Conservation (phyloP, 2,329 filamentous ascomycete genomes). For the Aspergillus costaricaensis region DNA sequence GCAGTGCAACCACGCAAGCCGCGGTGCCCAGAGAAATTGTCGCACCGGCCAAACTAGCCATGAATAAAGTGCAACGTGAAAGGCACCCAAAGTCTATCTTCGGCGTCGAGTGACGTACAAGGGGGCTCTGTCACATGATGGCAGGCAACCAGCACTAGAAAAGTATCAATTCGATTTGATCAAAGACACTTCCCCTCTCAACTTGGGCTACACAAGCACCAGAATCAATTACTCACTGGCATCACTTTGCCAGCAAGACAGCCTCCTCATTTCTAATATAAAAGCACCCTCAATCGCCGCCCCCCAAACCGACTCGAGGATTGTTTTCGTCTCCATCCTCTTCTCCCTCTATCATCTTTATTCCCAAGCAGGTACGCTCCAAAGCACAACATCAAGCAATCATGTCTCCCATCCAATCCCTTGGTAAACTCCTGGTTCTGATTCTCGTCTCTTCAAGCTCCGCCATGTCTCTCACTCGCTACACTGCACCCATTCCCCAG, state of each 20-base stretch:
- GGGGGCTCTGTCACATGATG: not conserved
- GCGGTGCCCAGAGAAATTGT: not conserved
- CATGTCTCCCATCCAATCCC: not conserved
- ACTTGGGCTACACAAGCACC: not conserved
- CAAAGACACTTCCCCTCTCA: not conserved
- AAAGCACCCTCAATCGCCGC: not conserved
- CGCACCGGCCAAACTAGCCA: not conserved
- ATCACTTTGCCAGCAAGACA: not conserved
- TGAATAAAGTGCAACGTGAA: not conserved
- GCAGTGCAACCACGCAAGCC: not conserved
- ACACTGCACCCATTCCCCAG: slow-evolving; percentile 19
- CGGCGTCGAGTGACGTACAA: not conserved
- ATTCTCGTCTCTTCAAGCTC: not conserved
- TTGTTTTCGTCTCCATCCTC: not conserved
- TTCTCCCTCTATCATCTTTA: not conserved
- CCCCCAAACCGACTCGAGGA: not conserved
- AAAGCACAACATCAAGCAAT: not conserved
- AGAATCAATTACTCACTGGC: not conserved
- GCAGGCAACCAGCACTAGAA: not conserved
- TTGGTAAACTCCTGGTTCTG: not conserved
- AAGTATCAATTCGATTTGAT: not conserved
- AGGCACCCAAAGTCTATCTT: not conserved
- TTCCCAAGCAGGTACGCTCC: not conserved
- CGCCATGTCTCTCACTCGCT: slow-evolving; percentile 14
- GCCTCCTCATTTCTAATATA: not conserved